Evolutionary conservation across 495 filamentous ascomycete species (phyloP), one percentile per base, ranked within the genome.

Genomic region (Aspergillus incahuasiensis): DNA sequence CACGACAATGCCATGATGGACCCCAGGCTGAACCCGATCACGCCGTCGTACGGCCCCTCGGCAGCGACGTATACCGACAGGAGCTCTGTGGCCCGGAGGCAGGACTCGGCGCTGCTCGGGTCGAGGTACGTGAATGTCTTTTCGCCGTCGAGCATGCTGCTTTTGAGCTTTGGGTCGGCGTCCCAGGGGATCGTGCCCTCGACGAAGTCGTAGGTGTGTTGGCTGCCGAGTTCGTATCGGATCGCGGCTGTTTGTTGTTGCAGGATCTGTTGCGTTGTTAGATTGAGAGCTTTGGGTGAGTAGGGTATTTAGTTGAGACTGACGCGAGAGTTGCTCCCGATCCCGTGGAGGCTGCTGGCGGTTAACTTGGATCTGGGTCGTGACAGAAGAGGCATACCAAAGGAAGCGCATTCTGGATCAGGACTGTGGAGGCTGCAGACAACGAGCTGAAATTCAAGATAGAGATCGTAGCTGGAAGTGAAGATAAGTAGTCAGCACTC

Each of bases 21-120:
- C 9, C 63, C 68, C 25, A 67, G 55, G 9, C 65, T 69, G 43
- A 68, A 74, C n/a, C 57, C 70, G 19, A 74, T 51, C 11, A 74
- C 50, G 0, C 69, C 71, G 48, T 74, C 71, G 42, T 66, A 74
- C 1, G 71, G 70, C 6, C 68, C 71, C 32, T 64, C 66, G 6
- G 56, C 21, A 12, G 48, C 25, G 20, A 66, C 45, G 41, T 56
- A 67, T 12, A 2, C 2, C 16, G 48, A 30, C n/a, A 47, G 35
- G 8, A 58, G 35, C 18, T 58, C 34, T 35, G 13, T 35, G 13
- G 13, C 34, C 34, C 13, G 34, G 6, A 54, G 13, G 9, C 49
- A 32, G 18, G 43, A 41, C 5, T 48, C 49, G 6, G 56, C 41
- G n/a, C 35, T 11, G 2, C 19, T 15, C 1, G 50, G 48, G 6